Percentiles rank a stretch among this genome's conserved stretches.
Conservation (phyloP, 1,284 basidiomycete species). For the Melampsora americana region DNA sequence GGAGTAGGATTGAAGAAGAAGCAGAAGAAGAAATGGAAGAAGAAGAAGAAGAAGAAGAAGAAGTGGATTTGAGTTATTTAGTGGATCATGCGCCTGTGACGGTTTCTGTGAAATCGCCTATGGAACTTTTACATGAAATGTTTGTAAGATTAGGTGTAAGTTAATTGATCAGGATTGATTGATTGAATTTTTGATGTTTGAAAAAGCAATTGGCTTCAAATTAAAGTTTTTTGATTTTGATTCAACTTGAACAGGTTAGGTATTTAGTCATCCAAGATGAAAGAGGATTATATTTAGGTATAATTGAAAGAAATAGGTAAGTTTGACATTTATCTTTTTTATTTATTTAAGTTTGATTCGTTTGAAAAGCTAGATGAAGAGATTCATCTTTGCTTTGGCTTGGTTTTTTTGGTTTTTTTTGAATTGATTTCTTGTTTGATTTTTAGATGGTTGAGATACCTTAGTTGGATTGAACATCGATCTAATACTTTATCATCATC, state of each 20-base stretch:
- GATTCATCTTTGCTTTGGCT: too few species aligned
- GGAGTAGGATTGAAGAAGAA: background rate
- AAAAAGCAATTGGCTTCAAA: too few species aligned
- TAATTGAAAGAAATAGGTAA: constrained; percentile 38
- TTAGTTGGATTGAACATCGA: too few species aligned
- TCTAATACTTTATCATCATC: too few species aligned
- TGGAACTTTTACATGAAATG: constrained; percentile 38
- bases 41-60: background rate
- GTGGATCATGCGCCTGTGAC: constrained; percentile 36
- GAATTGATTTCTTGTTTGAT: too few species aligned
- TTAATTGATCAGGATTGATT: background rate
- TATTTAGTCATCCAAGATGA: constrained; percentile 38
- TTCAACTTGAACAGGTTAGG: background rate
- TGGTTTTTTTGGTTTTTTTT: too few species aligned
- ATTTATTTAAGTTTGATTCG: too few species aligned
- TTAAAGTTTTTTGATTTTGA: background rate
- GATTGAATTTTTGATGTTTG: background rate
- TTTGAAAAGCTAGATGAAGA: too few species aligned
- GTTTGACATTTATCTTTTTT: background rate
- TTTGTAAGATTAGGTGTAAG: constrained; percentile 39
- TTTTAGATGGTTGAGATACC: too few species aligned
- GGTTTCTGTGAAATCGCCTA: constrained; percentile 15
- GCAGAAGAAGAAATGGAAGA: background rate
- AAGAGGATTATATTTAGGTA: constrained; percentile 23
- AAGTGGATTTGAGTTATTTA: constrained; percentile 24